phyloP scores from a whole-genome alignment of 306 rosid species.

The Datisca glomerata region DNA sequence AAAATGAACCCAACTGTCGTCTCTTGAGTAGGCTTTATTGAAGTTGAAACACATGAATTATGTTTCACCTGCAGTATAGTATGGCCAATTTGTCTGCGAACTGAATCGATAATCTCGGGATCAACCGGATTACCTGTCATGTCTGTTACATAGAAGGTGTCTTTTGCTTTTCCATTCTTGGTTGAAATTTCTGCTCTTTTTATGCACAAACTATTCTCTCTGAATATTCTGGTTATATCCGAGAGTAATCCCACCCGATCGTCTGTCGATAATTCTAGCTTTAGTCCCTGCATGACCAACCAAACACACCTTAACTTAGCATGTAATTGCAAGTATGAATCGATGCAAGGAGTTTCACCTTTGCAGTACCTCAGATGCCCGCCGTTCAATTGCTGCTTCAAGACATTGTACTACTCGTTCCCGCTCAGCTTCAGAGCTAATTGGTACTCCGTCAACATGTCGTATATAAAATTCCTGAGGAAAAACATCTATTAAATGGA shows the following conservation, averaged over 20 bases:
- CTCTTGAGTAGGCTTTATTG: slow-evolving; percentile 30
- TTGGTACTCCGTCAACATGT: slow-evolving; percentile 38
- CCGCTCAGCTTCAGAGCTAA: slow-evolving; percentile 48
- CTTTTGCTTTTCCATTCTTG: slow-evolving; percentile 42
- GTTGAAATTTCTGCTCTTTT: slow-evolving; percentile 62
- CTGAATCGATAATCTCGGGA: slow-evolving; percentile 55
- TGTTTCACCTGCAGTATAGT: slow-evolving; percentile 49
- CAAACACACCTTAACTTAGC: too few species aligned
- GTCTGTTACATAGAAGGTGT: slow-evolving; percentile 52
- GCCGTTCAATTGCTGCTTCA: slow-evolving; percentile 58
- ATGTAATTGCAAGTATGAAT: too few species aligned
- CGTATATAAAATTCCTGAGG: slow-evolving; percentile 57
- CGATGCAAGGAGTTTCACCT: too few species aligned
- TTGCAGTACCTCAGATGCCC: slow-evolving; percentile 18
- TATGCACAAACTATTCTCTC: slow-evolving; percentile 52
- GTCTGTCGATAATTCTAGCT: slow-evolving; percentile 48
- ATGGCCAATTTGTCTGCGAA: slow-evolving; percentile 65
- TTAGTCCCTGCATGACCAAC: slow-evolving; percentile 35
- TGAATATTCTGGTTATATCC: slow-evolving; percentile 48
- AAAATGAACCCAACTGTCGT: slow-evolving; percentile 52
- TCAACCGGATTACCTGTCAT: slow-evolving; percentile 70
- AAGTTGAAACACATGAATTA: slow-evolving; percentile 31
- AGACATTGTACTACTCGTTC: slow-evolving; percentile 52
- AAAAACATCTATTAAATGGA: too few species aligned
- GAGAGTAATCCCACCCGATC: slow-evolving; percentile 48